These are phyloP conservation scores for Aureobasidium namibiae DNA, from an alignment of 2,329 filamentous ascomycete genomes.

Conservation along the genomic window DNA sequence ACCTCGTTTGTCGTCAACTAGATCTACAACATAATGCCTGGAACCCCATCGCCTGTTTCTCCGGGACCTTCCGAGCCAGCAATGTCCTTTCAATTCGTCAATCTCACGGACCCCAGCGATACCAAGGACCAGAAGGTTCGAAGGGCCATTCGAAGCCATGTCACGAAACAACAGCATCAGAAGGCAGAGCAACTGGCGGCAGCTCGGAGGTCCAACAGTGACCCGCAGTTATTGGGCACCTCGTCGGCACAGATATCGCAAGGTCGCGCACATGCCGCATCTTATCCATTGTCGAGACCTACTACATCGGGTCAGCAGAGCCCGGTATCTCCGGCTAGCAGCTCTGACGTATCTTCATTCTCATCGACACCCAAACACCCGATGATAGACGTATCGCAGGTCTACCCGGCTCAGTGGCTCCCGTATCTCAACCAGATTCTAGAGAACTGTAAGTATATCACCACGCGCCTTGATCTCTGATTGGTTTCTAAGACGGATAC, in stretches of 20 bases:
- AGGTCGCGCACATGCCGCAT: conserved; percentile 15
- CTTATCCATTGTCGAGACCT: conserved; percentile 8
- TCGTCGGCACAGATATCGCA: neutral
- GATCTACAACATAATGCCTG: neutral
- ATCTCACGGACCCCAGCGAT: conserved; percentile 23
- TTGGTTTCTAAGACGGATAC: neutral
- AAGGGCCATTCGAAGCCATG: conserved; percentile 29
- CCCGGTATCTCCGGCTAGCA: neutral
- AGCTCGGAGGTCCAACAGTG: conserved; percentile 16
- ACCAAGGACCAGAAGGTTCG: conserved; percentile 24
- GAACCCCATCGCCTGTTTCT: neutral
- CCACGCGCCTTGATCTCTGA: too few relatives aligned
- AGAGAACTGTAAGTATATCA: conserved; percentile 27
- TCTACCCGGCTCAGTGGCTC: conserved; percentile 32
- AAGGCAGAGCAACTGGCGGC: conserved; percentile 20
- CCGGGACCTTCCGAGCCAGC: neutral
- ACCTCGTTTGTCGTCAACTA: neutral
- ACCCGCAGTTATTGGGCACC: neutral
- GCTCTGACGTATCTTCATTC: neutral
- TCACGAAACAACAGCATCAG: conserved; percentile 25
- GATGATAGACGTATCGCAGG: conserved; percentile 16
- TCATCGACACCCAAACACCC: conserved; percentile 16
- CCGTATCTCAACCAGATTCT: conserved; percentile 22
- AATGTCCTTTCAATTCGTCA: conserved; percentile 10
- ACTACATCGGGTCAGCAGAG: neutral